Evolutionary conservation across 257 asterid genomes (phyloP).

Genomic region (Capsicum rhomboideum): DNA sequence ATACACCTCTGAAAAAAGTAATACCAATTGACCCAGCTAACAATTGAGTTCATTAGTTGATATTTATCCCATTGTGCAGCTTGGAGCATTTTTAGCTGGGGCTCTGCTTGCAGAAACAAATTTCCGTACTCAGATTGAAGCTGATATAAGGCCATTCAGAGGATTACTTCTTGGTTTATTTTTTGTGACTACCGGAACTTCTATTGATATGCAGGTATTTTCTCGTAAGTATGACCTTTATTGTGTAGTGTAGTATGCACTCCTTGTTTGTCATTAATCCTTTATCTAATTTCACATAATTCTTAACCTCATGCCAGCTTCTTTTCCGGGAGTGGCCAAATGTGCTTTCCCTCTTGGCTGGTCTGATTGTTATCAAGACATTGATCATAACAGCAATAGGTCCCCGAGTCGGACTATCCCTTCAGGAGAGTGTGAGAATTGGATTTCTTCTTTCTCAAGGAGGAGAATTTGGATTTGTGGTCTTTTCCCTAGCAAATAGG

Average conservation of each 20-base stretch:
- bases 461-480: constrained; percentile 96
- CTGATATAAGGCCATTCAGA: constrained; percentile 97
- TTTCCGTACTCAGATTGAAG: constrained; percentile 97
- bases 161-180: constrained; percentile 96
- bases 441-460: constrained; percentile 99
- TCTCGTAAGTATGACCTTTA: background rate
- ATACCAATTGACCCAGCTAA: background rate
- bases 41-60: constrained; percentile 2
- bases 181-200: constrained; percentile 96
- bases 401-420: constrained; percentile 84
- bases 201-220: constrained; percentile 88
- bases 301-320: constrained; percentile 51
- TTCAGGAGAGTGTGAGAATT: constrained; percentile 87
- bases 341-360: constrained; percentile 86
- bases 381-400: constrained; percentile 86
- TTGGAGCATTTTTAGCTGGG: constrained; percentile 98
- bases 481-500: constrained; percentile 96
- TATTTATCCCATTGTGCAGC: constrained; percentile 37
- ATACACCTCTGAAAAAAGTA: constrained; percentile 10
- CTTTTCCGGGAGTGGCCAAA: constrained; percentile 99
- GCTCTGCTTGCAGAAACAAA: constrained; percentile 94
- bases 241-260: background rate
- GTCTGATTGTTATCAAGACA: constrained; percentile 87
- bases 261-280: background rate
- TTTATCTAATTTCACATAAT: background rate